Percentiles rank a stretch among this genome's conserved stretches.
phyloP scores from a whole-genome alignment of 208 protist species.

The Trypanosoma avium region DNA sequence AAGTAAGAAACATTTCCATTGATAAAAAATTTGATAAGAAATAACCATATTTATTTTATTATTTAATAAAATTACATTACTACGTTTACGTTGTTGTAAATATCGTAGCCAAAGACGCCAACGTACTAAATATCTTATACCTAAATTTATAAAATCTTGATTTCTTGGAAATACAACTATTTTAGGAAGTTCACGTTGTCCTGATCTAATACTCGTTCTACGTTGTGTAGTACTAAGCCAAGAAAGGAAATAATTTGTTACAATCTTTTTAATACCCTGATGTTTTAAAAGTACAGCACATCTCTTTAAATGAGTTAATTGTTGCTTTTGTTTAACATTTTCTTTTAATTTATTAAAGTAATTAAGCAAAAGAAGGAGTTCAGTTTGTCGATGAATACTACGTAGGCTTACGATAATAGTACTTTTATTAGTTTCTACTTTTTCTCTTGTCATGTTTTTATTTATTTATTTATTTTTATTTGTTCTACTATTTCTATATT shows the following conservation, averaged over 20 bases:
- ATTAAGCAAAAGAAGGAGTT: conserved; percentile 27
- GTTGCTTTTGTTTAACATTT: conserved; percentile 35
- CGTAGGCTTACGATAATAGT: too few relatives aligned
- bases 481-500: too few relatives aligned
- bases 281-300: conserved; percentile 70
- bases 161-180: conserved; percentile 61
- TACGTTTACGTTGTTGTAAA: conserved; percentile 40
- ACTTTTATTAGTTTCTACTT: too few relatives aligned
- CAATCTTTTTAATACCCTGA: conserved; percentile 36
- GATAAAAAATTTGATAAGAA: conserved; percentile 22
- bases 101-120: conserved; percentile 54
- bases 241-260: conserved; percentile 50
- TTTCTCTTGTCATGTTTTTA: too few relatives aligned
- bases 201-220: conserved; percentile 5
- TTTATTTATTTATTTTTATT: too few relatives aligned
- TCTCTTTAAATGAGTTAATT: conserved; percentile 52
- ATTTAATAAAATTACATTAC: conserved; percentile 45
- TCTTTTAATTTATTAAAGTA: conserved; percentile 40
- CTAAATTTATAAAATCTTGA: conserved; percentile 52
- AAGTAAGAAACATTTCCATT: conserved; percentile 8
- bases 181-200: conserved; percentile 25
- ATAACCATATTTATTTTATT: conserved; percentile 39
- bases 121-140: conserved; percentile 56
- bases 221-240: conserved; percentile 60
- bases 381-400: conserved; percentile 8